phyloP scores from a whole-genome alignment of 1,139 yeast species.

The Debaryomyces singareniensis region DNA sequence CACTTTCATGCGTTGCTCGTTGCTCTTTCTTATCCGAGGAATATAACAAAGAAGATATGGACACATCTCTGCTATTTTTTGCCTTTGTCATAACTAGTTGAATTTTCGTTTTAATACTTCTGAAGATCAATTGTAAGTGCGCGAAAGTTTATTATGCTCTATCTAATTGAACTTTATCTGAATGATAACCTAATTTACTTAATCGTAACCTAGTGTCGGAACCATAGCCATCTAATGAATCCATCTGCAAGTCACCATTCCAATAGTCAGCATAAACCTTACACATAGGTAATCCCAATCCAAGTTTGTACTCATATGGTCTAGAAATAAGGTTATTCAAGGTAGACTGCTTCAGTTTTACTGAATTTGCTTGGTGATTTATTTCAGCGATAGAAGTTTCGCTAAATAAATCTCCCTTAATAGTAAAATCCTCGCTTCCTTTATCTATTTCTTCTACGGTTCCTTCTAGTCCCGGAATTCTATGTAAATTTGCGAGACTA shows the following conservation, averaged over 20 bases:
- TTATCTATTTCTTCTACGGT: slow-evolving; percentile 35
- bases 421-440: slow-evolving; percentile 9
- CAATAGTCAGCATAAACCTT: slow-evolving; percentile 91
- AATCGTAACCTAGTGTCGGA: slow-evolving; percentile 78
- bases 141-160: slow-evolving; percentile 41
- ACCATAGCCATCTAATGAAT: slow-evolving; percentile 85
- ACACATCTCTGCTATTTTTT: slow-evolving; percentile 12
- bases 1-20: too few relatives aligned
- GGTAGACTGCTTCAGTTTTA: slow-evolving; percentile 28
- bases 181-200: slow-evolving; percentile 68
- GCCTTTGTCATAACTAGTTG: slow-evolving; percentile 3
- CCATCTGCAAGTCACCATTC: slow-evolving; percentile 84
- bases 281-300: slow-evolving; percentile 88
- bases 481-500: slow-evolving; percentile 58
- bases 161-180: slow-evolving; percentile 63
- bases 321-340: slow-evolving; percentile 51
- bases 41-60: slow-evolving; percentile 19
- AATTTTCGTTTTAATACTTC: too few relatives aligned
- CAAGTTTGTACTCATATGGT: slow-evolving; percentile 68
- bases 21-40: slow-evolving; percentile 18
- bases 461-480: slow-evolving; percentile 52
- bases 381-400: slow-evolving; percentile 37
- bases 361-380: slow-evolving; percentile 19
- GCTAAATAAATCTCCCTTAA: slow-evolving; percentile 12
- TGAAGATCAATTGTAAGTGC: too few relatives aligned